phyloP scores from a whole-genome alignment of 768 basidiomycete genomes.

The Neoboletus subvelutipes region DNA sequence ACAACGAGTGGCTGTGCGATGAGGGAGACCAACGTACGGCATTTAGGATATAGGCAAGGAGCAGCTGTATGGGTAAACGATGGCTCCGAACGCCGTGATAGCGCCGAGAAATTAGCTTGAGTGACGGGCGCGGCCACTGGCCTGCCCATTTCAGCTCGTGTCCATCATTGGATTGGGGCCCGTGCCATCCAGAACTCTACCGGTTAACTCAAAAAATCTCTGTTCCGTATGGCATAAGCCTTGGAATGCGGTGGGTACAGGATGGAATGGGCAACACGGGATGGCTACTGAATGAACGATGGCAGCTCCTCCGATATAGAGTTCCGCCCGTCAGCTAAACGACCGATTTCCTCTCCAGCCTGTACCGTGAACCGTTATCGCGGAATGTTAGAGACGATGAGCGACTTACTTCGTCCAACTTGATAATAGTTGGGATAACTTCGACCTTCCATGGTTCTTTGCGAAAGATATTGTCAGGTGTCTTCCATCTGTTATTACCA shows the following conservation, averaged over 20 bases:
- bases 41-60: not conserved
- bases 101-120: not conserved
- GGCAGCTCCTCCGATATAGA: conserved; percentile 21
- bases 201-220: not conserved
- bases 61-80: conserved; percentile 1
- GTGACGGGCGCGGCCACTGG: not conserved
- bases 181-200: not conserved
- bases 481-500: conserved; percentile 58
- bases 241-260: conserved; percentile 4
- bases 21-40: not conserved
- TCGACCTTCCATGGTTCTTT: conserved; percentile 60
- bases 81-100: not conserved
- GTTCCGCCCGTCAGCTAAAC: conserved; percentile 31
- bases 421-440: conserved; percentile 67
- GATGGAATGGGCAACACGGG: not conserved
- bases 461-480: conserved; percentile 55
- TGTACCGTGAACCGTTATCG: conserved; percentile 3
- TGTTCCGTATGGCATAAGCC: not conserved
- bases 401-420: conserved; percentile 51
- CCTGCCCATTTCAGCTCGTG: not conserved
- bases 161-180: not conserved
- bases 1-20: not conserved
- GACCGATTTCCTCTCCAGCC: conserved; percentile 29
- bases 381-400: conserved; percentile 4
- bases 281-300: conserved; percentile 19